A percentile compares a stretch with the other conserved stretches of the same genome.
Conservation (phyloP, 2,329 filamentous ascomycete species). For the Penicillium sp. region DNA sequence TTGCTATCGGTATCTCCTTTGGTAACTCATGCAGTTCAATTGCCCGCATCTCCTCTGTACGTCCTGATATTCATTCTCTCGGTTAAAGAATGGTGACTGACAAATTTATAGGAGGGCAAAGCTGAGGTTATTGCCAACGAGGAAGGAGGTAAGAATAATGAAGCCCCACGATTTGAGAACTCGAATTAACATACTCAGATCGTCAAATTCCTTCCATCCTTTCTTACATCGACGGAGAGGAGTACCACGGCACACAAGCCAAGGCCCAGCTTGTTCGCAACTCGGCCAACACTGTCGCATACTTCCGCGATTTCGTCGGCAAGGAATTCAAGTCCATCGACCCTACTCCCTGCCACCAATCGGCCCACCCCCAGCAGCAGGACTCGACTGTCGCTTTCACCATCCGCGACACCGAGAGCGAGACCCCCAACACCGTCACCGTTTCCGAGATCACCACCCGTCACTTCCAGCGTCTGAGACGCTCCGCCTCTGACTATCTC, state of each 20-base stretch:
- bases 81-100: conserved; percentile 10
- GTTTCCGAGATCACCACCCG: conserved; percentile 81
- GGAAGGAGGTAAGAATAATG: conserved; percentile 72
- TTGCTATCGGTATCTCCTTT: conserved; percentile 92
- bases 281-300: conserved; percentile 86
- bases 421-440: conserved; percentile 66
- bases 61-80: conserved; percentile 22
- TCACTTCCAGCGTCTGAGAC: conserved; percentile 76
- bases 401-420: conserved; percentile 71
- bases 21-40: conserved; percentile 99
- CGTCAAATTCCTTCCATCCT: conserved; percentile 94
- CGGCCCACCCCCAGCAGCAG: conserved; percentile 79
- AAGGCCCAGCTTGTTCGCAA: conserved; percentile 93
- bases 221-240: conserved; percentile 92
- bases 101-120: conserved; percentile 70
- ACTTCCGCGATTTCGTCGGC: conserved; percentile 93
- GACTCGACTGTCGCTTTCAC: conserved; percentile 74
- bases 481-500: conserved; percentile 85
- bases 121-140: conserved; percentile 98
- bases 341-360: conserved; percentile 89
- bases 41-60: conserved; percentile 71
- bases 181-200: conserved; percentile 56
- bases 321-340: conserved; percentile 98
- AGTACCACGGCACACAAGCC: conserved; percentile 94
- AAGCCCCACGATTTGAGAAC: conserved; percentile 7